Evolutionary conservation across 768 basidiomycete genomes (phyloP).

Genomic region (Filobasidium wieringae): DNA sequence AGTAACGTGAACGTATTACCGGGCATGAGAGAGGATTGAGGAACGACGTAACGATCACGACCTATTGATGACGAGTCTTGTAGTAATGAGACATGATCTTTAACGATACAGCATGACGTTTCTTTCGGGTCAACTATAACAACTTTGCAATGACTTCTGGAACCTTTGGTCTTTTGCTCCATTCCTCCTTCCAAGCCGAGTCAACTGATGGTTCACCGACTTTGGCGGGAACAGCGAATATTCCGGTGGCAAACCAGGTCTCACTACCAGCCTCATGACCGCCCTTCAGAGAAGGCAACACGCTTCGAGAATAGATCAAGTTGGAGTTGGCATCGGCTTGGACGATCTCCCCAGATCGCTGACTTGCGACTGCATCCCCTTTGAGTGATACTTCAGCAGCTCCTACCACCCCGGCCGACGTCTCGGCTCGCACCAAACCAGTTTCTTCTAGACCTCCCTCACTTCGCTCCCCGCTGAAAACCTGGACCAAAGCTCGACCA

Average conservation of each 20-base stretch:
- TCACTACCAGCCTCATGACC: slow-evolving; percentile 43
- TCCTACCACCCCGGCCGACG: slow-evolving; percentile 48
- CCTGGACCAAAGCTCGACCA: slow-evolving; percentile 50
- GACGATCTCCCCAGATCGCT: slow-evolving; percentile 44
- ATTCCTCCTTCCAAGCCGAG: slow-evolving; percentile 18
- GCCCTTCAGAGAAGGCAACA: slow-evolving; percentile 54
- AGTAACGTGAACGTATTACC: not conserved
- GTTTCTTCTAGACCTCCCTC: slow-evolving; percentile 47
- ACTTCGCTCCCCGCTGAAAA: slow-evolving; percentile 40
- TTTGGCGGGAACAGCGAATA: slow-evolving; percentile 46
- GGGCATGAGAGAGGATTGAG: too few relatives aligned
- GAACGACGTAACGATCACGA: not conserved
- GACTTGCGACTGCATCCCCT: slow-evolving; percentile 1
- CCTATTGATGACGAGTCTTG: not conserved
- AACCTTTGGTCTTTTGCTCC: slow-evolving; percentile 28
- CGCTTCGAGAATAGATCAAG: slow-evolving; percentile 54
- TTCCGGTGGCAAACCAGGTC: slow-evolving; percentile 54
- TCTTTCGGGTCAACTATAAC: not conserved
- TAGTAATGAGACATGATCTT: not conserved
- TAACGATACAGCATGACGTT: not conserved
- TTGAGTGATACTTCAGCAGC: not conserved
- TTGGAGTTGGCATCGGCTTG: slow-evolving; percentile 64
- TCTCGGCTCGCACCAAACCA: slow-evolving; percentile 47
- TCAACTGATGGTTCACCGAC: slow-evolving; percentile 6
- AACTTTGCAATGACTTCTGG: slow-evolving; percentile 15